phyloP scores from a whole-genome alignment of 306 rosid genomes.

The Citrullus colocynthis region DNA sequence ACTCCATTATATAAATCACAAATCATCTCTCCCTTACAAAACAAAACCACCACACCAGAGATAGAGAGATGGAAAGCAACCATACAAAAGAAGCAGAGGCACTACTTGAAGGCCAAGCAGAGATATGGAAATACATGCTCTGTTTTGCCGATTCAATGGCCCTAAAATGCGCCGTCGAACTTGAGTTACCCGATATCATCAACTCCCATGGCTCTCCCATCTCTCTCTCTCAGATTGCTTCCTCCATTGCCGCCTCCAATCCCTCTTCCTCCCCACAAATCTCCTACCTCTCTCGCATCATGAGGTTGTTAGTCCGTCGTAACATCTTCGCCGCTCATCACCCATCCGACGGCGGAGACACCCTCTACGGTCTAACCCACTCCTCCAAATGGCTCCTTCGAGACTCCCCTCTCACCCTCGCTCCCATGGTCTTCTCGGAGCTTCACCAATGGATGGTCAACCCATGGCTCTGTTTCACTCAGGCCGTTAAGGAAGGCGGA shows the following conservation, averaged over 20 bases:
- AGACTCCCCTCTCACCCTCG: conserved; percentile 11
- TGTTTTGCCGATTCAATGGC: conserved; percentile 30
- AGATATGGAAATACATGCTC: conserved; percentile 28
- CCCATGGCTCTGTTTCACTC: conserved; percentile 20
- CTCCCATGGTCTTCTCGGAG: conserved; percentile 3
- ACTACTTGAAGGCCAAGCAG: conserved; percentile 25
- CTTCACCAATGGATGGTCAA: conserved; percentile 10
- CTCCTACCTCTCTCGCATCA: conserved; percentile 24
- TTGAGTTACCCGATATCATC: conserved; percentile 28
- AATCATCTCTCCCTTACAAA: not conserved
- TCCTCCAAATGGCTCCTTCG: conserved; percentile 16
- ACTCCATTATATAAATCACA: not conserved
- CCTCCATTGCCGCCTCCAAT: conserved; percentile 4
- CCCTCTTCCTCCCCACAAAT: conserved; percentile 11
- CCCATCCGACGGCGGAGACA: not conserved
- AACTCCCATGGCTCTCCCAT: conserved; percentile 16
- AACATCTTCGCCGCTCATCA: conserved; percentile 18
- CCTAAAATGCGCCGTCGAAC: conserved; percentile 28
- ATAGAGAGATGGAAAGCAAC: conserved; percentile 2
- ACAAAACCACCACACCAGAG: not conserved
- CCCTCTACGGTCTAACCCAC: conserved; percentile 14
- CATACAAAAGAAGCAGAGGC: conserved; percentile 8
- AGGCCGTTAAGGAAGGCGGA: conserved; percentile 21
- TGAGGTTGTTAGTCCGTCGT: conserved; percentile 19
- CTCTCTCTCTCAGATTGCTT: conserved; percentile 16